Evolutionary conservation across 2,329 filamentous ascomycete species (phyloP).

Genomic region (Cytospora leucostoma): DNA sequence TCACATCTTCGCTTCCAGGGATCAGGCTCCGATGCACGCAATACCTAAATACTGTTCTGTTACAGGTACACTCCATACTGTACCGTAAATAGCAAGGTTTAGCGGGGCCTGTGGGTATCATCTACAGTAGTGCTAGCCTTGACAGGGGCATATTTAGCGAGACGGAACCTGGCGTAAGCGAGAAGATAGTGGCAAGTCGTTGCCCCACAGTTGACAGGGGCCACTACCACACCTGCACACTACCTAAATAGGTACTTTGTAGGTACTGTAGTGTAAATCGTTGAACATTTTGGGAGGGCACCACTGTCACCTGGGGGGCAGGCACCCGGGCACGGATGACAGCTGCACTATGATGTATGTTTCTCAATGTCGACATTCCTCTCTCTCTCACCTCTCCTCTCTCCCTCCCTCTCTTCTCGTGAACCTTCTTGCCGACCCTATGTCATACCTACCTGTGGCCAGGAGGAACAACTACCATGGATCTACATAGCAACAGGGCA

Average conservation of each 20-base stretch:
- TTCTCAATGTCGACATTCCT: too few species aligned
- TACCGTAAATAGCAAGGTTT: background rate
- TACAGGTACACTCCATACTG: background rate
- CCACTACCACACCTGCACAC: background rate
- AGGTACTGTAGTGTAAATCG: too few species aligned
- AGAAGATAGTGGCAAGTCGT: conserved; percentile 10
- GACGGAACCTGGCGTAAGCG: conserved; percentile 23
- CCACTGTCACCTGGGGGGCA: background rate
- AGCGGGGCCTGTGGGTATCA: background rate
- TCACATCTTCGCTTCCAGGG: conserved; percentile 6
- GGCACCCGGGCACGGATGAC: too few species aligned
- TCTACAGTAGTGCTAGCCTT: conserved; percentile 3
- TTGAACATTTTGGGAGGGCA: background rate
- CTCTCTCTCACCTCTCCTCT: too few species aligned
- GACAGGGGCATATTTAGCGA: conserved; percentile 12
- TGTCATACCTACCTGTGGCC: too few species aligned
- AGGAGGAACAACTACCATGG: too few species aligned
- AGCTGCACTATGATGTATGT: too few species aligned
- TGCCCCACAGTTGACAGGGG: conserved; percentile 9
- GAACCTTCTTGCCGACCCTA: too few species aligned
- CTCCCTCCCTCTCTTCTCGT: too few species aligned
- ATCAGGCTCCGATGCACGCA: conserved; percentile 18
- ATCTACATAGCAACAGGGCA: too few species aligned
- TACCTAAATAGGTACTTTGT: too few species aligned
- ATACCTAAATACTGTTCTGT: conserved; percentile 10